Conservation (phyloP, 2,329 filamentous ascomycete genomes). For the Magnaporthiopsis poae region DNA sequence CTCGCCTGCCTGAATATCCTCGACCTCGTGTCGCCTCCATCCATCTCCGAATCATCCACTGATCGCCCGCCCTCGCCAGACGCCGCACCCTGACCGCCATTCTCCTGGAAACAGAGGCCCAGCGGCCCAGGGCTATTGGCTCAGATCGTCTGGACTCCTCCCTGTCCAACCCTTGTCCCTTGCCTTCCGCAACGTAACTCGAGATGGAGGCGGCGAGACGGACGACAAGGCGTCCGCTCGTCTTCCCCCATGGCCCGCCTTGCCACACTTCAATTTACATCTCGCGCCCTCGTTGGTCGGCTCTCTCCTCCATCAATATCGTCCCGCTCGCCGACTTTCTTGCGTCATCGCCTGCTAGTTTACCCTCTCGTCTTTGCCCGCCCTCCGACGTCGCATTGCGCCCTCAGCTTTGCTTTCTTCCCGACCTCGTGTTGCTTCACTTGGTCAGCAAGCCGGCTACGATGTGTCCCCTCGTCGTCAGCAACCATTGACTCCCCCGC, state of each 20-base stretch:
- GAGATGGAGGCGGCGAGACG: neutral
- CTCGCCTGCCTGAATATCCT: neutral
- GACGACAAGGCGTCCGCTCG: neutral
- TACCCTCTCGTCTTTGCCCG: no score
- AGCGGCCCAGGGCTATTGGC: neutral
- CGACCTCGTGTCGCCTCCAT: no score
- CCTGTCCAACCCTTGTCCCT: neutral
- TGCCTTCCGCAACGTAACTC: neutral
- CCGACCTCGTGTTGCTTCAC: no score
- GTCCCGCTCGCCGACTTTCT: no score
- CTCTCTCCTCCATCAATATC: neutral
- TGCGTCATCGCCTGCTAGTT: no score
- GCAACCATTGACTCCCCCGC: no score
- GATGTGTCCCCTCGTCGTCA: no score
- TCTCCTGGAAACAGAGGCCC: neutral
- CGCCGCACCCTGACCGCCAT: neutral
- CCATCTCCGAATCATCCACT: no score
- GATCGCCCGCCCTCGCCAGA: no score
- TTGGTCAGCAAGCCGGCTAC: no score
- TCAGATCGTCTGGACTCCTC: neutral
- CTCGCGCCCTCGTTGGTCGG: neutral
- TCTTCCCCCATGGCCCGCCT: neutral
- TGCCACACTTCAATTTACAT: neutral
- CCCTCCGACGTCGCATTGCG: no score
- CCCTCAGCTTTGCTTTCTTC: no score